Conservation (phyloP, 306 rosid genomes). For the Herpetospermum pedunculosum region DNA sequence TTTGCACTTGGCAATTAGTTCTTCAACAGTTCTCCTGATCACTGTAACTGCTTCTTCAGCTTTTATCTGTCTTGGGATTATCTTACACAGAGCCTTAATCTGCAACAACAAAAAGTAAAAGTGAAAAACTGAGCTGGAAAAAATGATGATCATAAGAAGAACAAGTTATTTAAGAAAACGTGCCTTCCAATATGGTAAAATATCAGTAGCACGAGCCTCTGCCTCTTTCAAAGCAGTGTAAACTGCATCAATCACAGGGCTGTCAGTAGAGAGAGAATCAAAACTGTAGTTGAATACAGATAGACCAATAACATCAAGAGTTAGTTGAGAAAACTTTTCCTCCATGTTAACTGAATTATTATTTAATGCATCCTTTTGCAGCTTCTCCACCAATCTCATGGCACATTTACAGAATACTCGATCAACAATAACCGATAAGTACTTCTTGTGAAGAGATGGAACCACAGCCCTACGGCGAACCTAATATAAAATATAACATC, state of each 20-base stretch:
- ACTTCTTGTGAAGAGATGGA: slow-evolving; percentile 90
- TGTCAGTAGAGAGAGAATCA: slow-evolving; percentile 56
- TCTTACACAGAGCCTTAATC: slow-evolving; percentile 57
- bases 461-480: slow-evolving; percentile 96
- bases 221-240: slow-evolving; percentile 94
- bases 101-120: slow-evolving; percentile 20
- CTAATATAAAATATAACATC: slow-evolving; percentile 31
- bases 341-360: slow-evolving; percentile 86
- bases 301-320: slow-evolving; percentile 91
- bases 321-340: slow-evolving; percentile 72
- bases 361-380: slow-evolving; percentile 43
- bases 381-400: slow-evolving; percentile 83
- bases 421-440: slow-evolving; percentile 79
- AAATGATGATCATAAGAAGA: not conserved
- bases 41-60: slow-evolving; percentile 67
- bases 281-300: slow-evolving; percentile 89
- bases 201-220: slow-evolving; percentile 85
- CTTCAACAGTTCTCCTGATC: slow-evolving; percentile 75
- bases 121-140: not conserved
- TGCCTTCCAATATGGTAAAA: slow-evolving; percentile 96
- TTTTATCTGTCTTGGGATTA: slow-evolving; percentile 86
- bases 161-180: not conserved
- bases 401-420: slow-evolving; percentile 83
- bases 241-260: slow-evolving; percentile 90
- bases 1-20: slow-evolving; percentile 76